Evolutionary conservation across 2,329 filamentous ascomycete genomes (phyloP).

Genomic region (Verticillium klebahnii): DNA sequence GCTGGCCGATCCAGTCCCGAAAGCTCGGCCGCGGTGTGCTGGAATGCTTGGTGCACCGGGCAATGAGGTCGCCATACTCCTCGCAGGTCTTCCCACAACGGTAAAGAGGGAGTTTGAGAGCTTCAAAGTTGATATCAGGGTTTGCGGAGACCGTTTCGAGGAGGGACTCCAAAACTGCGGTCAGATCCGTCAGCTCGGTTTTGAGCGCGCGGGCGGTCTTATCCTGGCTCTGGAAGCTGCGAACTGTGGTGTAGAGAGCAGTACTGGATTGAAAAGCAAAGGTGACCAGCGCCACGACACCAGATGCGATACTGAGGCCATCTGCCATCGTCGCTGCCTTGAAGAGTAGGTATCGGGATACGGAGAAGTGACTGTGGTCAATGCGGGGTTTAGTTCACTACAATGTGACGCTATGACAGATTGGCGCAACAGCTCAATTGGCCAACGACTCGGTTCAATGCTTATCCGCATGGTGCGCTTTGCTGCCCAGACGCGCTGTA

Average conservation of each 20-base stretch:
- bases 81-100: slow-evolving; percentile 1
- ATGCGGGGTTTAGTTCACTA: not conserved
- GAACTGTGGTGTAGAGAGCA: slow-evolving; percentile 29
- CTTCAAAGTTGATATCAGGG: not conserved
- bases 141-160: not conserved
- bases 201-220: slow-evolving; percentile 1
- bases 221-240: slow-evolving; percentile 25
- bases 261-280: slow-evolving; percentile 34
- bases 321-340: not conserved
- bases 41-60: slow-evolving; percentile 3
- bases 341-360: not conserved
- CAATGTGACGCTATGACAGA: not conserved
- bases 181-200: not conserved
- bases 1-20: slow-evolving; percentile 4
- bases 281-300: slow-evolving; percentile 27
- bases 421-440: not conserved
- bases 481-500: not conserved
- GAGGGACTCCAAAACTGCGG: not conserved
- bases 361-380: not conserved
- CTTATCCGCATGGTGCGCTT: not conserved
- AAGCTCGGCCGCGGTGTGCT: slow-evolving; percentile 2
- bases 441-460: not conserved
- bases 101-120: slow-evolving; percentile 3
- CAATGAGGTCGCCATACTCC: slow-evolving; percentile 1
- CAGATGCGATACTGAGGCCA: slow-evolving; percentile 19